phyloP scores from a whole-genome alignment of 164 flowering plant species.

The Warburgia ugandensis region DNA sequence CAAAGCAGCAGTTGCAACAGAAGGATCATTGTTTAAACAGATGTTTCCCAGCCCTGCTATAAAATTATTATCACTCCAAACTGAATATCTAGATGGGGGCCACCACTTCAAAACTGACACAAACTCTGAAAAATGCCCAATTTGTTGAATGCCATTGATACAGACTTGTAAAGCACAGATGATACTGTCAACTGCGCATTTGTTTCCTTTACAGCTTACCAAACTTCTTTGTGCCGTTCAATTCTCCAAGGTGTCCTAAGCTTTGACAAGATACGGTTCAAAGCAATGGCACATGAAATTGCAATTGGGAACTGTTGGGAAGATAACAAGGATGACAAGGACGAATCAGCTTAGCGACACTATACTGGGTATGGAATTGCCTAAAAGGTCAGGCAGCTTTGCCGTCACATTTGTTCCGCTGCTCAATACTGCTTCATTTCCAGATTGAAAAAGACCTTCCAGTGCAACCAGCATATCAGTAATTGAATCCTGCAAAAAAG shows the following conservation, averaged over 20 bases:
- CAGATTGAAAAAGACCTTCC: conserved; percentile 47
- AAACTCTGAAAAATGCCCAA: conserved; percentile 48
- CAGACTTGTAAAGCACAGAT: conserved; percentile 28
- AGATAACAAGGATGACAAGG: conserved; percentile 45
- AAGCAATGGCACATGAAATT: conserved; percentile 43
- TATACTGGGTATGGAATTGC: conserved; percentile 34
- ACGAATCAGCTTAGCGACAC: conserved; percentile 34
- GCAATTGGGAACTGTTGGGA: conserved; percentile 29
- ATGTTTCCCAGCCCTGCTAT: conserved; percentile 27
- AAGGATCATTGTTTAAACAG: conserved; percentile 24
- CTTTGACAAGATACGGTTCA: conserved; percentile 40
- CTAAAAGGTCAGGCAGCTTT: conserved; percentile 44
- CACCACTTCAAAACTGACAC: conserved; percentile 57
- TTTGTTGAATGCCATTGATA: conserved; percentile 20
- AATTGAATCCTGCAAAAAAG: conserved; percentile 68
- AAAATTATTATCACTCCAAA: conserved; percentile 55
- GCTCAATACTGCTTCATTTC: conserved; percentile 33
- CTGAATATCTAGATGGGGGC: conserved; percentile 58
- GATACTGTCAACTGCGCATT: conserved; percentile 26
- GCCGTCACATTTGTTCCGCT: conserved; percentile 35
- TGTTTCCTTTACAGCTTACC: conserved; percentile 42
- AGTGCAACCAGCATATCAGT: conserved; percentile 57
- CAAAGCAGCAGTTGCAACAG: conserved; percentile 42
- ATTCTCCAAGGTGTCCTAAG: conserved; percentile 18
- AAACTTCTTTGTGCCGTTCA: conserved; percentile 39